Evolutionary conservation across 805 yeast genomes (phyloP).

Genomic region (Saturnispora mendoncae): DNA sequence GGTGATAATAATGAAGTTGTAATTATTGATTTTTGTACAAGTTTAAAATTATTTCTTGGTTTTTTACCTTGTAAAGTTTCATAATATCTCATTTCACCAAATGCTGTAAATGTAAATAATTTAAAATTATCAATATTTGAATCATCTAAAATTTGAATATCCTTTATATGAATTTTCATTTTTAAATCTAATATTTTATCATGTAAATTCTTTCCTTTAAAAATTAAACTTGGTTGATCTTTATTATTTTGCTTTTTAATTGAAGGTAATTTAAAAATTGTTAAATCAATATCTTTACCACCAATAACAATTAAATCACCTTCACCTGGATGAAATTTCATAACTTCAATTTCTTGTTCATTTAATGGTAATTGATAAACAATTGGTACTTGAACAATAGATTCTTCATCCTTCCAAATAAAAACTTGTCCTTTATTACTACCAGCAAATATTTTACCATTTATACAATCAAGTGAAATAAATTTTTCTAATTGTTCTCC

Average conservation of each 20-base stretch:
- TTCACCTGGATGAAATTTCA: conserved; percentile 12
- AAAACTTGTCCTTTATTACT: conserved; percentile 14
- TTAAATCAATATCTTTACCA: conserved; percentile 74
- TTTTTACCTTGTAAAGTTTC: conserved; percentile 58
- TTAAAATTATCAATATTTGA: conserved; percentile 35
- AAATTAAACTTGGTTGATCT: conserved; percentile 31
- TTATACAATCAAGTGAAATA: conserved; percentile 20
- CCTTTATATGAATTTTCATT: conserved; percentile 73
- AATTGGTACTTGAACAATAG: conserved; percentile 22
- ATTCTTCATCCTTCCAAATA: conserved; percentile 13
- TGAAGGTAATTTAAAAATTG: conserved; percentile 32
- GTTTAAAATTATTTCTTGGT: conserved; percentile 48
- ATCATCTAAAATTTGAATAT: conserved; percentile 37
- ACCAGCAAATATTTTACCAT: conserved; percentile 9
- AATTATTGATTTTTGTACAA: conserved; percentile 17
- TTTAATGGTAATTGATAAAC: conserved; percentile 23
- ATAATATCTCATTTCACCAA: conserved; percentile 71
- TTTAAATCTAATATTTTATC: conserved; percentile 69
- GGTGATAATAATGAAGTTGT: conserved; percentile 18
- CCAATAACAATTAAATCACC: conserved; percentile 66
- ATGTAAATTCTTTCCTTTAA: conserved; percentile 76
- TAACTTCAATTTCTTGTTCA: conserved; percentile 24
- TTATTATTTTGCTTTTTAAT: conserved; percentile 5
- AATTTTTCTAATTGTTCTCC: conserved; percentile 9
- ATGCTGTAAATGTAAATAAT: conserved; percentile 58